Conservation (phyloP, 345 rosid genomes). For the Eutrema japonicum region DNA sequence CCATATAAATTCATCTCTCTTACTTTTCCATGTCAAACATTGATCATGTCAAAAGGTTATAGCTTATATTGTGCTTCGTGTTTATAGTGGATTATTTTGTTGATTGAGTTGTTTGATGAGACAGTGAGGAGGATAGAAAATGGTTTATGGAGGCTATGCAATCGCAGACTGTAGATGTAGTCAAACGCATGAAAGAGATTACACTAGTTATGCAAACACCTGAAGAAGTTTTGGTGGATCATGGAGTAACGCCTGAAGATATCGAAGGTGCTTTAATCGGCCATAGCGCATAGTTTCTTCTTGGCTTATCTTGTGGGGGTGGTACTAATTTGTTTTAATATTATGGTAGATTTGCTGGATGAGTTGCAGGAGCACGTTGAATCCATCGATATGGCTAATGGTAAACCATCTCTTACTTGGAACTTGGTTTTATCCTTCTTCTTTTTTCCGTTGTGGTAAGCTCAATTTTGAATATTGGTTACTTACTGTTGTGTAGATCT, state of each 20-base stretch:
- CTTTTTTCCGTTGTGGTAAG: not conserved
- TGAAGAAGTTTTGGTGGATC: conserved; percentile 73
- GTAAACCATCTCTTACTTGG: conserved; percentile 16
- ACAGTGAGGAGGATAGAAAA: conserved; percentile 88
- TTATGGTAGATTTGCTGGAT: conserved; percentile 44
- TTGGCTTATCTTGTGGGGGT: not conserved
- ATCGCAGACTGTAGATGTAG: conserved; percentile 74
- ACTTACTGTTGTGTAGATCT: conserved; percentile 31
- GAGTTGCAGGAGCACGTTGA: conserved; percentile 51
- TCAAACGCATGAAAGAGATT: conserved; percentile 96
- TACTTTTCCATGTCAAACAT: not conserved
- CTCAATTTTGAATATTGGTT: not conserved
- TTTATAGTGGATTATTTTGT: conserved; percentile 15
- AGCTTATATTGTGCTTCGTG: not conserved
- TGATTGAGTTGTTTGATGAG: conserved; percentile 29
- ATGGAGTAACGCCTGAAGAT: conserved; percentile 80
- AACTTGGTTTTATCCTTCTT: not conserved
- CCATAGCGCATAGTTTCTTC: not conserved
- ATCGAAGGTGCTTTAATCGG: conserved; percentile 62
- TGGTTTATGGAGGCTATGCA: conserved; percentile 99
- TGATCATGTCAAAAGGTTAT: not conserved
- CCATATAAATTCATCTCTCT: not conserved
- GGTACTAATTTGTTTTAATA: conserved; percentile 2
- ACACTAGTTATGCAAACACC: conserved; percentile 86
- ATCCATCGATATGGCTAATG: conserved; percentile 50